Evolutionary conservation across 495 filamentous ascomycete genomes (phyloP), one percentile per base, ranked within the genome.

Genomic region (Penicillium pancosmium): DNA sequence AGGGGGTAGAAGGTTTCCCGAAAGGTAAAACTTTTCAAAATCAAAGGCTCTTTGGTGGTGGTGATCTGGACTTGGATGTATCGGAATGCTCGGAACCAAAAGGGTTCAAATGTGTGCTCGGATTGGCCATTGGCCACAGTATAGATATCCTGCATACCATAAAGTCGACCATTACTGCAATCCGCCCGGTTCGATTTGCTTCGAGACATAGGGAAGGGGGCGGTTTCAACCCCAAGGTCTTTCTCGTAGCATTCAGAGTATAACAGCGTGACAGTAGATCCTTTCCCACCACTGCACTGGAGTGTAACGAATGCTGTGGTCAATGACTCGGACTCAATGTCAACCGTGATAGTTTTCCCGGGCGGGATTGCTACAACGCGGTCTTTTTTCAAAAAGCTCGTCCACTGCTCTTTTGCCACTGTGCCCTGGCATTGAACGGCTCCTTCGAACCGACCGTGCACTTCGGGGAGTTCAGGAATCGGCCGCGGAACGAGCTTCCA

Each of bases 21-120:
- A 21, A 64, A 40, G 16, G 54, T 63, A 4, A 70, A 34, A 0
- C 23, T 15, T 2, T 47, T 50, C 3, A 67, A 23, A 2, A 19
- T 53, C 12, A 68, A 23, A 23, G 59, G 52, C 4, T 50, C 47
- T 0, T 51, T 16, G 10, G 18, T 18, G 1, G 64, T 56, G n/a
- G 36, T 38, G 38, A 70, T 68, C 0, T 55, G 27, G 1, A 68
- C 25, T 38, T 65, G 49, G 19, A 65, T n/a, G 36, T 66, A 72
- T 56, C 69, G 67, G 54, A 72, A 70, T 40, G 65, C 63, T 18
- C 69, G 63, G 51, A 70, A 68, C 65, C 65, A 68, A 51, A 70
- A 70, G 0, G 69, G 69, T 23, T 61, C 62, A 27, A 66, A 70
- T 38, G 33, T 35, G 11, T 61, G 54, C 8, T 56, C 43, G 4